Percentiles rank a stretch among this genome's conserved stretches.
phyloP scores from a whole-genome alignment of 1,139 yeast genomes.

The Pneumocystis sp. region DNA sequence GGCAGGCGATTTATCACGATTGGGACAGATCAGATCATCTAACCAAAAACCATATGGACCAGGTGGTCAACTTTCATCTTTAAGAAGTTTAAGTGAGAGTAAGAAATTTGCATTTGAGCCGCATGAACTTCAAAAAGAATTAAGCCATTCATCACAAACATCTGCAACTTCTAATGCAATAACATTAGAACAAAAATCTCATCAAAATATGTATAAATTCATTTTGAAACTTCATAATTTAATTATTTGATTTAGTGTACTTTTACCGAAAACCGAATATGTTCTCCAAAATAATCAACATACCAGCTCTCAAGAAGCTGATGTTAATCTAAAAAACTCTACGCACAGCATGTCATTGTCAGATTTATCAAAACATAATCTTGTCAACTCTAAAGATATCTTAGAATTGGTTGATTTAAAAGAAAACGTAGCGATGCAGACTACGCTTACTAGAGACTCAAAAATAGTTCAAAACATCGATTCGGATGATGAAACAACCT shows the following conservation, averaged over 20 bases:
- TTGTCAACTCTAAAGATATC: neutral
- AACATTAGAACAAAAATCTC: neutral
- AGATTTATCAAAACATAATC: neutral
- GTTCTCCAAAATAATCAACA: neutral
- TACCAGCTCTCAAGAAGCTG: neutral
- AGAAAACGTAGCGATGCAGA: neutral
- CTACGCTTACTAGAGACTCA: neutral
- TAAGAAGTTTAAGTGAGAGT: conserved; percentile 9
- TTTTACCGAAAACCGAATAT: neutral
- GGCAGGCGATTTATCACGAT: conserved; percentile 21
- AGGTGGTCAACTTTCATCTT: conserved; percentile 4
- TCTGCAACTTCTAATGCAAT: neutral
- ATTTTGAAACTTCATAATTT: neutral
- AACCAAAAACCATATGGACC: conserved; percentile 11
- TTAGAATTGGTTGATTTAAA: neutral
- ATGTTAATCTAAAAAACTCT: neutral
- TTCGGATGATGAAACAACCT: neutral
- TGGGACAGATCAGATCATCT: conserved; percentile 19
- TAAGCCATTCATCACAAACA: neutral
- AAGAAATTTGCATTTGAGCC: neutral
- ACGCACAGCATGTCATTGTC: neutral
- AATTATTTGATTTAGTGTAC: neutral
- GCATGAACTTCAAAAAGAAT: neutral
- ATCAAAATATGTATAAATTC: neutral
- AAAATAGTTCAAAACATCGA: neutral